Percentiles rank a stretch among this genome's conserved stretches.
Conservation (phyloP, 1,284 basidiomycete genomes). For the Phellopilus nigrolimitatus region DNA sequence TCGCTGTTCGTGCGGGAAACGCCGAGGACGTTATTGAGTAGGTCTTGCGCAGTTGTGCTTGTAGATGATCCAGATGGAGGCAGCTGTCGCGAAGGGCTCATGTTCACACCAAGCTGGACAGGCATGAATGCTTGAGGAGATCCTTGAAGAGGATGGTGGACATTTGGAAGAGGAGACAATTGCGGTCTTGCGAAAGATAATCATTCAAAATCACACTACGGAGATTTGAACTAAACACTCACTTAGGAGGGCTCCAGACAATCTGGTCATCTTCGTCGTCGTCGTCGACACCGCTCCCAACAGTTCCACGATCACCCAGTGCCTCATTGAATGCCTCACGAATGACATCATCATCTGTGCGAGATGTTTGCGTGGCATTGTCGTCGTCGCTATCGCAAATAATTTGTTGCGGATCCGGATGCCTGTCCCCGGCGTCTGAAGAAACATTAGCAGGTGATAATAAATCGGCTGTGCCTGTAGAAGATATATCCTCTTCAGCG, state of each 20-base stretch:
- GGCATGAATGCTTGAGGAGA: slow-evolving; percentile 12
- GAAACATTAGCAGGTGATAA: slow-evolving; percentile 13
- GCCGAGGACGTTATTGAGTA: slow-evolving; percentile 52
- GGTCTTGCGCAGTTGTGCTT: slow-evolving; percentile 55
- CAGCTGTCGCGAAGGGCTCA: slow-evolving; percentile 18
- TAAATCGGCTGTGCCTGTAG: background rate
- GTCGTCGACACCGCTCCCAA: slow-evolving; percentile 37
- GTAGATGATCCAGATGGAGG: slow-evolving; percentile 25
- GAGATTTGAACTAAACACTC: slow-evolving; percentile 17
- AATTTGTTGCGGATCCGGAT: slow-evolving; percentile 4
- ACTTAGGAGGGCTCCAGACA: slow-evolving; percentile 58
- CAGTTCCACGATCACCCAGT: slow-evolving; percentile 38
- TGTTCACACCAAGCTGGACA: background rate
- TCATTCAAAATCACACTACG: background rate
- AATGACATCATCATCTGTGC: slow-evolving; percentile 79
- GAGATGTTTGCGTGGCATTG: slow-evolving; percentile 60
- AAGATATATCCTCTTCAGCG: background rate
- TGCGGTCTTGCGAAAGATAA: slow-evolving; percentile 1
- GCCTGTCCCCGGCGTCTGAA: slow-evolving; percentile 1
- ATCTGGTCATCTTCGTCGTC: slow-evolving; percentile 57
- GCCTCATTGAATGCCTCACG: slow-evolving; percentile 70
- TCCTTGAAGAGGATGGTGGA: slow-evolving; percentile 6
- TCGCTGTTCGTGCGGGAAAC: slow-evolving; percentile 6
- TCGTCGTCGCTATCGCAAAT: slow-evolving; percentile 41
- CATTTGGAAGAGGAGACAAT: slow-evolving; percentile 17